These are phyloP conservation scores for Aspergillus chevalieri DNA, from an alignment of 2,329 filamentous ascomycete species.

Conservation along the genomic window DNA sequence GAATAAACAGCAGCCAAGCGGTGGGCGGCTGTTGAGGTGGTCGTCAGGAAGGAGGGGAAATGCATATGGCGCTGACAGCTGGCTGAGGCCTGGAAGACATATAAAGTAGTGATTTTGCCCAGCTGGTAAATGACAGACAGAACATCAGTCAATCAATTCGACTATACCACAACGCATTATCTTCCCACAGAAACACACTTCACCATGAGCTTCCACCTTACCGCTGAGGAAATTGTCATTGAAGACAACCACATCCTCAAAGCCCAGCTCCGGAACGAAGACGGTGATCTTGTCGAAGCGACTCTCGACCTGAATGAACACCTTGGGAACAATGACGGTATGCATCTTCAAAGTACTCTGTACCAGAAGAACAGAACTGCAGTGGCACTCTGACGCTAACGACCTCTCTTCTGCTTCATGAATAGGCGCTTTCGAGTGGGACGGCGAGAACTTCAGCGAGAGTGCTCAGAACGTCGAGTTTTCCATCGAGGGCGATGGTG, in stretches of 20 bases:
- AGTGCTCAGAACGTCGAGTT: slow-evolving; percentile 9
- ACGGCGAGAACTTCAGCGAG: slow-evolving; percentile 7
- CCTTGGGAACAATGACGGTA: slow-evolving; percentile 15
- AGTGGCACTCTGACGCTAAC: neutral
- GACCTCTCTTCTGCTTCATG: neutral
- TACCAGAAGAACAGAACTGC: neutral
- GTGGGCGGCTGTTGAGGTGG: neutral
- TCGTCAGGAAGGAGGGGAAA: neutral
- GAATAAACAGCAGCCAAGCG: neutral
- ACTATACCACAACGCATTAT: neutral
- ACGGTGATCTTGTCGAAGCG: slow-evolving; percentile 5
- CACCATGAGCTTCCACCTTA: slow-evolving; percentile 17
- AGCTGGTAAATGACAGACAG: neutral
- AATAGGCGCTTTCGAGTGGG: slow-evolving; percentile 14
- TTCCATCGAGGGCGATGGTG: slow-evolving; percentile 9
- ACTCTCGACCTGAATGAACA: slow-evolving; percentile 10
- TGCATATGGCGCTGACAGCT: neutral
- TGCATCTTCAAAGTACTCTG: neutral
- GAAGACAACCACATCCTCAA: slow-evolving; percentile 7
- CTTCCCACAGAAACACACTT: neutral
- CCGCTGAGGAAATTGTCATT: slow-evolving; percentile 11
- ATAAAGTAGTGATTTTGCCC: no score
- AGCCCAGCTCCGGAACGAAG: slow-evolving; percentile 5
- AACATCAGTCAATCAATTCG: no score
- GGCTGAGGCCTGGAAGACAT: no score